Conservation (phyloP, 1,139 yeast species). For the Yamadazyma blattariae region DNA sequence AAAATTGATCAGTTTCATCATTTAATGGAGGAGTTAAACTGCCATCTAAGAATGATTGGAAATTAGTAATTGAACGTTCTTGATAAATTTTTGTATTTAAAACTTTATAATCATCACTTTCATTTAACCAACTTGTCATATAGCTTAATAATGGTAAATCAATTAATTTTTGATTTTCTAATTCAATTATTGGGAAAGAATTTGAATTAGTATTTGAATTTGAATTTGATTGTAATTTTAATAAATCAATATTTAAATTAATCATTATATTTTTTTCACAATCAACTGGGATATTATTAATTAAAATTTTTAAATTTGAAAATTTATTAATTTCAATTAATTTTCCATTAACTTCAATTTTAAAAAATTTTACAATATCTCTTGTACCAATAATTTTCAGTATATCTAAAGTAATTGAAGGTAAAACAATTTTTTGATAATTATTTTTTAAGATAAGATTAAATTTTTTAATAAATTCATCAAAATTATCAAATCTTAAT, state of each 20-base stretch:
- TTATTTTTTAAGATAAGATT: conserved; percentile 11
- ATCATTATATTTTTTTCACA: conserved; percentile 13
- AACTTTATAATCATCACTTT: conserved; percentile 16
- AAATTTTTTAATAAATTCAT: conserved; percentile 17
- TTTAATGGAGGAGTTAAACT: conserved; percentile 15
- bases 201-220: conserved; percentile 1
- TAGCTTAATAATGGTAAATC: conserved; percentile 16
- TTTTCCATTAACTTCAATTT: conserved; percentile 25
- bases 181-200: too few relatives aligned
- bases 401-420: conserved; percentile 19
- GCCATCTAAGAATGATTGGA: conserved; percentile 10
- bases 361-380: conserved; percentile 16
- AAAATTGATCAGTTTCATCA: conserved; percentile 1
- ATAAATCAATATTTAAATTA: conserved; percentile 11
- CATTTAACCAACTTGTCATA: conserved; percentile 16
- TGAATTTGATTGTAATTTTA: conserved; percentile 12
- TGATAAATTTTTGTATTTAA: conserved; percentile 12
- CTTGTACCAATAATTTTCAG: conserved; percentile 19
- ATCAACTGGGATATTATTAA: conserved; percentile 12
- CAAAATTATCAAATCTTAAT: conserved; percentile 18
- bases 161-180: conserved; percentile 9
- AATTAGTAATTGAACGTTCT: conserved; percentile 8
- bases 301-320: conserved; percentile 13
- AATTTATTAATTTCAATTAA: conserved; percentile 14
- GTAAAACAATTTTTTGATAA: conserved; percentile 20